Percentiles rank a stretch among this genome's conserved stretches.
phyloP scores from a whole-genome alignment of 1,284 basidiomycete species.

The Apiotrichum sp. region DNA sequence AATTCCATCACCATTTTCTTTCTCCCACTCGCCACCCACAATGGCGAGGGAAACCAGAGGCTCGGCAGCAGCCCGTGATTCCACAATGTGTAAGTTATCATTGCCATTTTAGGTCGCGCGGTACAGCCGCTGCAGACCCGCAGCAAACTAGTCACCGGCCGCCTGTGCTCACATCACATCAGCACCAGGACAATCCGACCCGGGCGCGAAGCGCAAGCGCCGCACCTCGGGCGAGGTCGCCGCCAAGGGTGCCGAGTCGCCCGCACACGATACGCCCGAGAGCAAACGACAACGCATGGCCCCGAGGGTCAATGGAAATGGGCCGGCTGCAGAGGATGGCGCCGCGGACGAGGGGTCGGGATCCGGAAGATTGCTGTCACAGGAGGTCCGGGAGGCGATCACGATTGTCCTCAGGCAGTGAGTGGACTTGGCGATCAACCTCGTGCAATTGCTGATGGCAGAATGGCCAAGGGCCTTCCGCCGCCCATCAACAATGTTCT shows the following conservation, averaged over 20 bases:
- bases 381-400: constrained; percentile 31
- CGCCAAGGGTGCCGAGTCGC: neutral
- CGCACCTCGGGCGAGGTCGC: constrained; percentile 4
- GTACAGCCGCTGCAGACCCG: no score
- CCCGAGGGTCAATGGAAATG: neutral
- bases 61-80: neutral
- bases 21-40: neutral
- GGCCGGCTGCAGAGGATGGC: neutral
- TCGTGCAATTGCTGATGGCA: constrained; percentile 7
- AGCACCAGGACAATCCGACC: neutral
- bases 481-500: constrained; percentile 33
- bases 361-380: constrained; percentile 16
- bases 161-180: neutral
- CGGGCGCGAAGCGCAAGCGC: constrained; percentile 23
- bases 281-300: constrained; percentile 10
- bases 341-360: neutral
- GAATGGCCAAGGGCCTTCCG: constrained; percentile 37
- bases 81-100: neutral
- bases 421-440: constrained; percentile 3
- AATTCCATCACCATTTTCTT: no score
- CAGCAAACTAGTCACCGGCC: no score
- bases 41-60: constrained; percentile 18
- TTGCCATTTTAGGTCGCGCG: no score
- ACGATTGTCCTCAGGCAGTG: constrained; percentile 32
- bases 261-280: constrained; percentile 8